Evolutionary conservation across 2,329 filamentous ascomycete species (phyloP).

Genomic region (Colletotrichum truncatum): DNA sequence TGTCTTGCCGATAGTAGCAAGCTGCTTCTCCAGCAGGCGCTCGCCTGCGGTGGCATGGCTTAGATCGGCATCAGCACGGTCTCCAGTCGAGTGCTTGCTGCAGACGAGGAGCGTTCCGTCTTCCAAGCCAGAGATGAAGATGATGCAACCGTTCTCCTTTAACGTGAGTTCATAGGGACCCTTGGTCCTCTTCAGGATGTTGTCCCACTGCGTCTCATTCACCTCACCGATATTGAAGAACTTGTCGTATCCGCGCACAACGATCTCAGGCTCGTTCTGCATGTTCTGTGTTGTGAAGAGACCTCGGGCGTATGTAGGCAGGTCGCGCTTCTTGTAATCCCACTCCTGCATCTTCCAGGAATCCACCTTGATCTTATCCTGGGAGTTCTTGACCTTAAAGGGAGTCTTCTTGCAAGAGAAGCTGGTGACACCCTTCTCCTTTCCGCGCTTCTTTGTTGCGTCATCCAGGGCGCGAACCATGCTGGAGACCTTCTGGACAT

Average conservation of each 20-base stretch:
- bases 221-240: conserved; percentile 97
- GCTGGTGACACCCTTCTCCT: conserved; percentile 57
- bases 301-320: conserved; percentile 93
- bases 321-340: conserved; percentile 89
- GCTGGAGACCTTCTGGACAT: conserved; percentile 71
- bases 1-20: conserved; percentile 80
- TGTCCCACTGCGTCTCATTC: conserved; percentile 81
- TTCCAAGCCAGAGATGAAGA: conserved; percentile 92
- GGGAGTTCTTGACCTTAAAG: conserved; percentile 72
- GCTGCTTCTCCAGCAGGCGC: conserved; percentile 81
- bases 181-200: conserved; percentile 77
- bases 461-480: conserved; percentile 73
- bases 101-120: conserved; percentile 93
- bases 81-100: conserved; percentile 96
- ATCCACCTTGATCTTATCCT: conserved; percentile 74
- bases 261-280: conserved; percentile 78
- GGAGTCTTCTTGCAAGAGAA: conserved; percentile 85
- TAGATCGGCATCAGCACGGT: conserved; percentile 72
- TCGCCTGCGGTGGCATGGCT: conserved; percentile 91
- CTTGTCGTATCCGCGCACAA: conserved; percentile 93
- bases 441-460: conserved; percentile 61
- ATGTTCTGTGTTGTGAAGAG: conserved; percentile 85
- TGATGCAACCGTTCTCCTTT: conserved; percentile 99
- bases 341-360: conserved; percentile 96
- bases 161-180: conserved; percentile 95